A percentile compares a stretch with the other conserved stretches of the same genome.
phyloP scores from a whole-genome alignment of 140 eudicot genomes.

The Ambrosia hybrid region DNA sequence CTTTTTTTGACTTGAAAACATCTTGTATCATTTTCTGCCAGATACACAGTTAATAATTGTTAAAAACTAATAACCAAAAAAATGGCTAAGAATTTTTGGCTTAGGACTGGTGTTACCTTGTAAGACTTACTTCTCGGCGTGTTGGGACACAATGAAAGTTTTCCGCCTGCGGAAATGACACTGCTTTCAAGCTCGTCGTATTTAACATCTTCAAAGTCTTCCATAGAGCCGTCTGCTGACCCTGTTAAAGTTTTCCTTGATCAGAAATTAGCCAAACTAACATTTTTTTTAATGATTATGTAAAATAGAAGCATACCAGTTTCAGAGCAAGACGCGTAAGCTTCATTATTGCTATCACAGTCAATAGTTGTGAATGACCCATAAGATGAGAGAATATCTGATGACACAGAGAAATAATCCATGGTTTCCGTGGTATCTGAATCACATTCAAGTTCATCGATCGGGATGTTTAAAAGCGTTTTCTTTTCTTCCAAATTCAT shows the following conservation, averaged over 20 bases:
- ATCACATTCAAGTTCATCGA: slow-evolving; percentile 28
- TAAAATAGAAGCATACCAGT: slow-evolving; percentile 33
- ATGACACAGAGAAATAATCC: slow-evolving; percentile 14
- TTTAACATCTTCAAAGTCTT: slow-evolving; percentile 29
- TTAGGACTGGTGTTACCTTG: slow-evolving; percentile 48
- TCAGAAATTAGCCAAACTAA: neutral
- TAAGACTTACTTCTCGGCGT: slow-evolving; percentile 51
- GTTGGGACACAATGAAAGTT: slow-evolving; percentile 9
- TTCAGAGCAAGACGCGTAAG: slow-evolving; percentile 10
- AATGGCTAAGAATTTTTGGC: neutral
- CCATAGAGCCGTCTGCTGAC: slow-evolving; percentile 15
- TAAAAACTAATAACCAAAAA: neutral
- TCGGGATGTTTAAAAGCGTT: slow-evolving; percentile 4
- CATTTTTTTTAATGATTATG: neutral
- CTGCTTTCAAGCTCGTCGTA: slow-evolving; percentile 43
- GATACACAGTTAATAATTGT: slow-evolving; percentile 10
- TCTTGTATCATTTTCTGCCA: slow-evolving; percentile 54
- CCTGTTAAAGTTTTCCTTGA: slow-evolving; percentile 32
- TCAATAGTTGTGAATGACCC: slow-evolving; percentile 20
- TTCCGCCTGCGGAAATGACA: slow-evolving; percentile 29
- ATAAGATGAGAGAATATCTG: slow-evolving; percentile 16
- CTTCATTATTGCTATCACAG: slow-evolving; percentile 25
- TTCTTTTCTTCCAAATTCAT: slow-evolving; percentile 26
- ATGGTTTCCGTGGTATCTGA: slow-evolving; percentile 11
- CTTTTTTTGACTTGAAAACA: slow-evolving; percentile 54